Base-by-base conservation (phyloP, 768 basidiomycete species). In the Sarcodon aspratus region DNA sequence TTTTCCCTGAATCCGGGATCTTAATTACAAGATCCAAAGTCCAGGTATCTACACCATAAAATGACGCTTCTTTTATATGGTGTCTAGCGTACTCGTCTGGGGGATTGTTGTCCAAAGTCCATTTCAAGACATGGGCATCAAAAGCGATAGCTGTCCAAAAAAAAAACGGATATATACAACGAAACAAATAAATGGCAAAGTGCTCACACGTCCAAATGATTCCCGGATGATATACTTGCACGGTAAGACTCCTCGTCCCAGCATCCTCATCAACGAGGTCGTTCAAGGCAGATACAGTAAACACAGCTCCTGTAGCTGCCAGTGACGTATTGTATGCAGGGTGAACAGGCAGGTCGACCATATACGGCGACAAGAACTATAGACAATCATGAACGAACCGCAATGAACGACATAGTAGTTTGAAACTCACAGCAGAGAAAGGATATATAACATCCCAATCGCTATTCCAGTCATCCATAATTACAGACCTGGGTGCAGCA, bases 391-490 rank as follows among this genome's bases (percentile, higher is more conserved):
- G 13, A 13, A 42, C 7, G 13, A 13, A 6, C 40, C 9, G 40
- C 5, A 15, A 42, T 13, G 40, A 5, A n/a, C 5, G 40, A 18
- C 48, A 44, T 47, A 21, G 61, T n/a, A 42, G 13, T 31, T 0
- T 9, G 9, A 33, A 7, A 43, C 78, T 34, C 55, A 86, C 88
- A 38, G 79, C 68, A 3, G 84, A 85, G 63, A 89, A 87, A 11
- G 87, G 87, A 61, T 85, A 90, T 36, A 94, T 59, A 1, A 79
- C 68, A 62, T 95, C 90, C 92, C 93, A 98, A 56, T 96, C 90
- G 12, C 77, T 66, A 54, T 91, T 93, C 59, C 81, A 73, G 50
- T 87, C 80, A 51, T 86, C 73, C 75, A 91, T 82, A 3, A 69
- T 60, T 7, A 84, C 72, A 0, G 72, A 66, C 1, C 63, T 61